Base-by-base conservation (phyloP, 768 basidiomycete genomes). In the Galerina sulciceps region DNA sequence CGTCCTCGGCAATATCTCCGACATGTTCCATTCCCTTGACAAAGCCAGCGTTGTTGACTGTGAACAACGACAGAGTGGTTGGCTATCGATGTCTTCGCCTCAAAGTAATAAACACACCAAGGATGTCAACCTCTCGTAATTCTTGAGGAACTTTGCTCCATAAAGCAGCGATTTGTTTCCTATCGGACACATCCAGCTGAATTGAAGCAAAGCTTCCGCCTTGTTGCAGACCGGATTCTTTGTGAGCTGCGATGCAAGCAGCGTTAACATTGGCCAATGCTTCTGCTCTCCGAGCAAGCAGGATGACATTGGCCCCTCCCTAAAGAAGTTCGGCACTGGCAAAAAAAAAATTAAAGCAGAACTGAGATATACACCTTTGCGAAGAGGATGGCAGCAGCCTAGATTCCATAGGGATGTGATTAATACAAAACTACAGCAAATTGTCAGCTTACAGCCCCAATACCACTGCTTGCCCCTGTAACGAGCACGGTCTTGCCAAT, bases 311-410 rank as follows among this genome's bases (percentile, higher is more conserved):
- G 26, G 93, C 87, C 42, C 95, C 95, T 42, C 87, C 93, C 89
- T 94, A 51, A 10, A 18, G 11, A 40, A 26, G n/a, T 31, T 31
- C 26, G 36, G 55, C 8, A 59, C 53, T 23, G 47, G 37, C 40
- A 13, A 50, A 14, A 22, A 40, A 20, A 13, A 15, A 35, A 20
- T 1, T 17, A 8, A 26, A 2, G 54, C 13, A 10, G 17, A 10
- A n/a, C 41, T 22, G 9, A 44, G 4, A 22, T 40, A n/a, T 67
- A n/a, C 63, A 91, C 92, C 79, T 88, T 94, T 41, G 95, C 94
- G 62, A 96, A 97, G 47, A 97, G 83, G 45, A 94, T 66, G 36
- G 95, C 94, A 2, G 94, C 89, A 4, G 91, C 92, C 92, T 95
- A 57, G 17, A 26, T 49, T 11, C 22, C 23, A 49, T 13, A 51